Evolutionary conservation across 495 filamentous ascomycete species (phyloP).

Genomic region (Penicillium argentinense): DNA sequence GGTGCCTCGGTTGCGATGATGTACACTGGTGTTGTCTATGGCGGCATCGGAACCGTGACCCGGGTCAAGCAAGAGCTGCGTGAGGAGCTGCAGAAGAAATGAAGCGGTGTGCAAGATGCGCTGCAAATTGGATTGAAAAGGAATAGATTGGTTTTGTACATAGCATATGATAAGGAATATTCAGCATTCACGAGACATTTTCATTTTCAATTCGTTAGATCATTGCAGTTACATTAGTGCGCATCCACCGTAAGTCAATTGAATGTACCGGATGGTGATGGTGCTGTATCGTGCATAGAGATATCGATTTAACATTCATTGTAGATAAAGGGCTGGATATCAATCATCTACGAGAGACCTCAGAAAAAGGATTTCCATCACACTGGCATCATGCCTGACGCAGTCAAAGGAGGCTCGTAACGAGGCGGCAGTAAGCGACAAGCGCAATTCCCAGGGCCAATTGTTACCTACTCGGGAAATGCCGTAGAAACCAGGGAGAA

Average conservation of each 20-base stretch:
- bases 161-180: constrained; percentile 20
- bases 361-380: too few relatives aligned
- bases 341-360: too few relatives aligned
- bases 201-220: constrained; percentile 3
- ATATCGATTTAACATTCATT: too few relatives aligned
- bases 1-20: constrained; percentile 88
- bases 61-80: constrained; percentile 86
- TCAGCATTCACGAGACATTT: constrained; percentile 5
- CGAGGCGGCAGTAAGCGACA: neutral
- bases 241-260: too few relatives aligned
- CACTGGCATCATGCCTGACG: neutral
- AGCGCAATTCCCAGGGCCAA: neutral
- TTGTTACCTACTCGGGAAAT: constrained; percentile 12
- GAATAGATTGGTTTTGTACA: constrained; percentile 25
- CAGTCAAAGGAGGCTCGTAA: neutral
- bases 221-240: too few relatives aligned
- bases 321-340: too few relatives aligned
- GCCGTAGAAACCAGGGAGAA: constrained; percentile 3
- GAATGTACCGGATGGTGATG: too few relatives aligned
- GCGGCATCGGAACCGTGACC: constrained; percentile 80
- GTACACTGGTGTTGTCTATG: constrained; percentile 80
- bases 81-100: constrained; percentile 46
- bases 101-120: constrained; percentile 13
- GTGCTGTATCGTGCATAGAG: too few relatives aligned
- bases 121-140: constrained; percentile 10